These are phyloP conservation scores for Vitis hybrid DNA, from an alignment of 177 flowering plant genomes.

Conservation along the genomic window DNA sequence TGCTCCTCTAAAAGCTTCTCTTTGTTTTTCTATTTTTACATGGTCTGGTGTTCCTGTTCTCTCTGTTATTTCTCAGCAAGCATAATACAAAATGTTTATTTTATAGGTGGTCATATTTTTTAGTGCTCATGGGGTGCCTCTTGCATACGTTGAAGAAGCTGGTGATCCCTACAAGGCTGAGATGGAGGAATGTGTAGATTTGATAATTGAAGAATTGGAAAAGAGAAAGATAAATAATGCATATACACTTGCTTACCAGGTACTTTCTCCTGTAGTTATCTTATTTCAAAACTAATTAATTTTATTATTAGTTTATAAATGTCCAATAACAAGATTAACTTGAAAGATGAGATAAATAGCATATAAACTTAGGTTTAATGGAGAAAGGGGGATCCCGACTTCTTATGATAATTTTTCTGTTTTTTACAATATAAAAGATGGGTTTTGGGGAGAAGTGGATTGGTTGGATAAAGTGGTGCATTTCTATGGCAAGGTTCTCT, in stretches of 20 bases:
- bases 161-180: slow-evolving; percentile 99
- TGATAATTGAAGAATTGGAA: slow-evolving; percentile 95
- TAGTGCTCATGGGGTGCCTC: slow-evolving; percentile 99
- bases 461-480: too few relatives aligned
- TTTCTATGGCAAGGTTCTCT: too few relatives aligned
- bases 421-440: too few relatives aligned
- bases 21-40: neutral
- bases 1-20: neutral
- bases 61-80: neutral
- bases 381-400: too few relatives aligned
- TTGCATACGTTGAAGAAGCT: slow-evolving; percentile 98
- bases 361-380: too few relatives aligned
- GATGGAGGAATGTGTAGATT: slow-evolving; percentile 99
- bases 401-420: too few relatives aligned
- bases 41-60: neutral
- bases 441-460: too few relatives aligned
- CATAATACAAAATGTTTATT: slow-evolving; percentile 7
- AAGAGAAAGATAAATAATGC: slow-evolving; percentile 60
- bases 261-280: slow-evolving; percentile 14
- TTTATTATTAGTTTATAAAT: neutral
- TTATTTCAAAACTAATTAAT: neutral
- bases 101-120: slow-evolving; percentile 87
- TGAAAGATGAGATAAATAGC: too few relatives aligned
- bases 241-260: slow-evolving; percentile 97
- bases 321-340: too few relatives aligned